Percentiles rank a stretch among this genome's conserved stretches.
Evolutionary conservation across 2,329 filamentous ascomycete genomes (phyloP).

Genomic region (Colletotrichum sp.): DNA sequence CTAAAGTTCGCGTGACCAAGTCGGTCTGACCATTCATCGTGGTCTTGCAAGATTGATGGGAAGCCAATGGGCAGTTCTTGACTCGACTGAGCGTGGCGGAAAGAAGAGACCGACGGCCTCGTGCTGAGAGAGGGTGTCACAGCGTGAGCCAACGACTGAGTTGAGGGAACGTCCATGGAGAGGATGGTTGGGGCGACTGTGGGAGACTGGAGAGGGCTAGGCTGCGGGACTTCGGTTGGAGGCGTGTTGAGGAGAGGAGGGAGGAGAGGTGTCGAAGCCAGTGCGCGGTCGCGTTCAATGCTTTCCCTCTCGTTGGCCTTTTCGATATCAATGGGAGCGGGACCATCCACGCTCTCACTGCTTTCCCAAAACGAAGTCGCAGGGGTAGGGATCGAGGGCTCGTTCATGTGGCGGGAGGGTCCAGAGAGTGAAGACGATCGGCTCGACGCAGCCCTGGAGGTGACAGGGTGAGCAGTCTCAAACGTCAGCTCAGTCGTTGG

Average conservation of each 20-base stretch:
- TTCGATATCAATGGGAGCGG: constrained; percentile 56
- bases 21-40: constrained; percentile 83
- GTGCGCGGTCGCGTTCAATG: constrained; percentile 61
- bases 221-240: constrained; percentile 60
- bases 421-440: constrained; percentile 80
- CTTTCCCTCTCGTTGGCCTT: constrained; percentile 54
- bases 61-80: constrained; percentile 58
- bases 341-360: constrained; percentile 56
- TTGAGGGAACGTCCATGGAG: constrained; percentile 42
- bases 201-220: constrained; percentile 88
- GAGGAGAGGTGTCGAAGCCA: constrained; percentile 83
- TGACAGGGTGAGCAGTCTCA: constrained; percentile 71
- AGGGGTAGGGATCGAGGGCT: constrained; percentile 63
- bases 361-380: constrained; percentile 68
- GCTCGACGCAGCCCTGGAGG: constrained; percentile 71
- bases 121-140: constrained; percentile 69
- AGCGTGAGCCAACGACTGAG: constrained; percentile 51
- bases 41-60: constrained; percentile 69
- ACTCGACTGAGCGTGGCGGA: constrained; percentile 47
- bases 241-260: constrained; percentile 77
- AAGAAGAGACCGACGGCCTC: constrained; percentile 67
- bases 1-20: constrained; percentile 95
- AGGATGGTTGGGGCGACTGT: constrained; percentile 68
- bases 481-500: constrained; percentile 85
- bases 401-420: constrained; percentile 55